These are phyloP conservation scores for Cordyceps sp. DNA, from an alignment of 2,329 filamentous ascomycete species.

Conservation along the genomic window DNA sequence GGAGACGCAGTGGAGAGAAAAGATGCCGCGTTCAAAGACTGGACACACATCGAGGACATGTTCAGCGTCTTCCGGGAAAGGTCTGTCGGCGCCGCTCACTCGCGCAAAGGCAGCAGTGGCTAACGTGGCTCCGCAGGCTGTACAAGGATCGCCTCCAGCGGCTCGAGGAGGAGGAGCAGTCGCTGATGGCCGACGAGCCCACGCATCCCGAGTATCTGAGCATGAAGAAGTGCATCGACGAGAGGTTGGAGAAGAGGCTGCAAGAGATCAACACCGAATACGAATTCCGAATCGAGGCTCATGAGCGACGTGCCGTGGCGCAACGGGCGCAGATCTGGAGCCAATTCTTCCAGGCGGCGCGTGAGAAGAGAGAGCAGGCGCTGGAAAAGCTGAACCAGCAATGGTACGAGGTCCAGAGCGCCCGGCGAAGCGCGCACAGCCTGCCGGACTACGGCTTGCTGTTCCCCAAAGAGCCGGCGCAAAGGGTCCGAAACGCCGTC, in stretches of 20 bases:
- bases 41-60: constrained; percentile 69
- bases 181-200: constrained; percentile 40
- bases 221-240: constrained; percentile 76
- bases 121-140: constrained; percentile 33
- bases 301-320: constrained; percentile 61
- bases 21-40: constrained; percentile 61
- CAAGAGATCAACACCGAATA: constrained; percentile 59
- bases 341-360: constrained; percentile 76
- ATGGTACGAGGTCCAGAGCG: constrained; percentile 85
- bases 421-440: constrained; percentile 65
- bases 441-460: constrained; percentile 69
- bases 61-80: constrained; percentile 75
- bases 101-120: background rate
- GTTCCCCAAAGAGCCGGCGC: constrained; percentile 59
- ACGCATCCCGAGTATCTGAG: constrained; percentile 84
- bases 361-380: constrained; percentile 66
- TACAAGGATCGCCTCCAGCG: constrained; percentile 78
- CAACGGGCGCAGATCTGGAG: constrained; percentile 74
- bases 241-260: constrained; percentile 65
- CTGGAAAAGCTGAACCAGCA: constrained; percentile 72
- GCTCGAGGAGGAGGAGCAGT: constrained; percentile 54
- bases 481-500: constrained; percentile 69
- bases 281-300: constrained; percentile 54
- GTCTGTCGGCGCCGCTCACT: constrained; percentile 22
- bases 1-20: constrained; percentile 57